Percentiles rank a stretch among this genome's conserved stretches.
These are phyloP conservation scores for Conticribra weissflogii DNA, from an alignment of 108 stramenopile species.

Conservation along the genomic window DNA sequence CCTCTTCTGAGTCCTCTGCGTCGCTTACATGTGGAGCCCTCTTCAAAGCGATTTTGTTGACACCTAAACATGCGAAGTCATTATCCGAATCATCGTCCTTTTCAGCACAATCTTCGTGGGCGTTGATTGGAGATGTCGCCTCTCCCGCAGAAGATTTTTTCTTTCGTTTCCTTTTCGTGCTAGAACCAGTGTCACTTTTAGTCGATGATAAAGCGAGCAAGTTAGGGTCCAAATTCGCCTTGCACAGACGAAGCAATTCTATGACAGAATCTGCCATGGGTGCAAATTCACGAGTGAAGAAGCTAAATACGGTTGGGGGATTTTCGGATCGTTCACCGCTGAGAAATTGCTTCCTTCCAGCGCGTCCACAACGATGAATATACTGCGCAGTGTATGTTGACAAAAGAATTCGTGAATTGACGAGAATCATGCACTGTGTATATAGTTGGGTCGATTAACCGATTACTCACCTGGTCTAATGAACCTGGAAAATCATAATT, in stretches of 20 bases:
- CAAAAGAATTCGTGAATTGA: slow-evolving; percentile 5
- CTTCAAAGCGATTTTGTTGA: slow-evolving; percentile 57
- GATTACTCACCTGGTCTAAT: slow-evolving; percentile 57
- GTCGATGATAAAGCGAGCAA: slow-evolving; percentile 48
- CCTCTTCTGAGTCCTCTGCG: slow-evolving; percentile 42
- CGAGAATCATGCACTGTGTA: slow-evolving; percentile 4
- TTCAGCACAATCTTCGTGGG: slow-evolving; percentile 21
- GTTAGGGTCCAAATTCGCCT: slow-evolving; percentile 84
- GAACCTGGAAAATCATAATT: slow-evolving; percentile 96
- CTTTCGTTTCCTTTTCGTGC: slow-evolving; percentile 20
- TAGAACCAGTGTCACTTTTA: slow-evolving; percentile 1
- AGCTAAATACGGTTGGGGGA: slow-evolving; percentile 62
- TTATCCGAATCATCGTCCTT: slow-evolving; percentile 38
- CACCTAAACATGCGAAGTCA: slow-evolving; percentile 49
- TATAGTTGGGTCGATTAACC: not conserved
- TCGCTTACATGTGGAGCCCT: slow-evolving; percentile 71
- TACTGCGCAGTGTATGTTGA: slow-evolving; percentile 43
- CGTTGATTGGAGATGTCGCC: not conserved
- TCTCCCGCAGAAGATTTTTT: slow-evolving; percentile 11
- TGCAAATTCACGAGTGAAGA: slow-evolving; percentile 75
- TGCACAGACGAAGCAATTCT: slow-evolving; percentile 50
- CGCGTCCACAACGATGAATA: slow-evolving; percentile 77
- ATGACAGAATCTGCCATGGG: slow-evolving; percentile 71
- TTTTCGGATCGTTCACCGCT: slow-evolving; percentile 13
- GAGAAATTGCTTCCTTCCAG: slow-evolving; percentile 46